phyloP scores from a whole-genome alignment of 352 stramenopile genomes.

The Globisporangium iwayamae region DNA sequence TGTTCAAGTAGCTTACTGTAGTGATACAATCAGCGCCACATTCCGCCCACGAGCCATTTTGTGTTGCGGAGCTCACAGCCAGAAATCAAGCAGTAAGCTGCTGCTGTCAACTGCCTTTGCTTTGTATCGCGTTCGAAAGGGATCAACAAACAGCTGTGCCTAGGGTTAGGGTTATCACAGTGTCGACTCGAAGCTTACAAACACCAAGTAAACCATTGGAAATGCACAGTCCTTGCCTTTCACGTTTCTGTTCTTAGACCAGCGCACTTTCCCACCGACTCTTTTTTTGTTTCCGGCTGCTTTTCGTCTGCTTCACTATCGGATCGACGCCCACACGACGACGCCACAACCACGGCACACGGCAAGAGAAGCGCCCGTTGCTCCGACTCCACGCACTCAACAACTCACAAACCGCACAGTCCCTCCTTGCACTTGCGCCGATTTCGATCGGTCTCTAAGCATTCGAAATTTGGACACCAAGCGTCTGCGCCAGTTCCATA shows the following conservation, averaged over 20 bases:
- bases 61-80: neutral
- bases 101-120: neutral
- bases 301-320: conserved; percentile 4
- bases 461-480: conserved; percentile 17
- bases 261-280: neutral
- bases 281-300: neutral
- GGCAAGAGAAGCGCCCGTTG: neutral
- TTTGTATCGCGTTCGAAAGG: neutral
- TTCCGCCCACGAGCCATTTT: neutral
- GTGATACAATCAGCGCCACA: neutral
- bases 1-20: too few species aligned
- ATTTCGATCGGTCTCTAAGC: neutral
- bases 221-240: neutral
- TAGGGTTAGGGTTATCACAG: neutral
- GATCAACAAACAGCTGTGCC: neutral
- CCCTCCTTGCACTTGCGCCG: neutral
- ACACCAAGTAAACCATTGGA: neutral
- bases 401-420: neutral
- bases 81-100: neutral
- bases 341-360: neutral
- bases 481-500: conserved; percentile 3
- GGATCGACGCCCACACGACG: neutral
- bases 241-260: neutral
- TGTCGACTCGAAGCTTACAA: neutral
- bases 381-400: neutral